Percentiles rank a stretch among this genome's conserved stretches.
These are phyloP conservation scores for Cerioporus squamosus DNA, from an alignment of 1,284 basidiomycete species.

Conservation along the genomic window DNA sequence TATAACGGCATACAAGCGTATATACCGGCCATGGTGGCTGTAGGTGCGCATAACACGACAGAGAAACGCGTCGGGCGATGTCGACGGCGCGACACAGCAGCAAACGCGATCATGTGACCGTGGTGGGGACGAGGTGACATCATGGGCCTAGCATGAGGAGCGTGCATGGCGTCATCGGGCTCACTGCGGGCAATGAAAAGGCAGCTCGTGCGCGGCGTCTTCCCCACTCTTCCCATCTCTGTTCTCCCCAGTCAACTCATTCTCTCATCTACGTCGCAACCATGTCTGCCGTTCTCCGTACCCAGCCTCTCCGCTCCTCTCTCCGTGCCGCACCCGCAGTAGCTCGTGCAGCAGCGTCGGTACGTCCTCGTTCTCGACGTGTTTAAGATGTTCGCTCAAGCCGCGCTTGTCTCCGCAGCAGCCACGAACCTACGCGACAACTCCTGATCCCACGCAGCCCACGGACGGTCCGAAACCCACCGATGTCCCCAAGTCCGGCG, in stretches of 20 bases:
- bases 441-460: constrained; percentile 35
- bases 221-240: too few relatives aligned
- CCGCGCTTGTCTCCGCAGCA: constrained; percentile 12
- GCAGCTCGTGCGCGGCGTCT: constrained; percentile 1
- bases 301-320: constrained; percentile 26
- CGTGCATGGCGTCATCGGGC: constrained; percentile 22
- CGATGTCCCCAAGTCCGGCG: constrained; percentile 27
- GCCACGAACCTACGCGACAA: constrained; percentile 29
- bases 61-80: too few relatives aligned
- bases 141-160: constrained; percentile 18
- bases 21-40: too few relatives aligned
- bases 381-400: not conserved
- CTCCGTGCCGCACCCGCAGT: constrained; percentile 22
- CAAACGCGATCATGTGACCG: constrained; percentile 21
- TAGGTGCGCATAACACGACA: too few relatives aligned
- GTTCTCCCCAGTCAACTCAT: not conserved
- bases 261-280: constrained; percentile 1
- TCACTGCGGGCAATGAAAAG: constrained; percentile 10
- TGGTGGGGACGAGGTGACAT: constrained; percentile 17
- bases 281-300: constrained; percentile 28
- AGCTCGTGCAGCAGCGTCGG: constrained; percentile 18
- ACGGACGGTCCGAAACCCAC: constrained; percentile 30
- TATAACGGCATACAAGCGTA: too few relatives aligned
- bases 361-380: constrained; percentile 9
- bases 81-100: not conserved